Evolutionary conservation across 2,329 filamentous ascomycete genomes (phyloP), one percentile per base, ranked within the genome.

Genomic region (Ophiosphaerella narmari): DNA sequence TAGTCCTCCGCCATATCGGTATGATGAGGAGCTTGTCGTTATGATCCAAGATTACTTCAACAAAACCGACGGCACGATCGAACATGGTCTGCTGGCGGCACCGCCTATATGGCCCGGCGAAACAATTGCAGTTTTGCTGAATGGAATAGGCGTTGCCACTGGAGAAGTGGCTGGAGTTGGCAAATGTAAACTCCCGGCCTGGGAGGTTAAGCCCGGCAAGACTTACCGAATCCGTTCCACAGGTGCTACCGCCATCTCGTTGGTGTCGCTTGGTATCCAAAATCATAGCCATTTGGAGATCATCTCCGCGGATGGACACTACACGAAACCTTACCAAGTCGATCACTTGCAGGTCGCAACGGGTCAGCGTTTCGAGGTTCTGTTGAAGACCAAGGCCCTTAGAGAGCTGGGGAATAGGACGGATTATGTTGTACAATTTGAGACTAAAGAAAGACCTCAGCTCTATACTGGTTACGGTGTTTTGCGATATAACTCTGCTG

Each of bases 181-280:
- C 18, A 70, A 65, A 35, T 80, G 81, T 66, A 66, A 72, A 46
- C 73, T 81, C 2, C 75, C 78, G 4, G 73, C 84, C 3, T 81
- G 88, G 51, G 76, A 82, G 5, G 81, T 89, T 7, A 73, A 85
- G 33, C 82, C 85, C 0, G 80, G 75, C 9, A 84, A 79, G 63
- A 84, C 80, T 0, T 89, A 88, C 59, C 78, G 85, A 1, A 69
- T 88, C 44, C 78, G 86, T 8, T 82, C 85, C 60, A 79, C 88
- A 37, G 83, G 83, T 4, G 77, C 68, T 0, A 81, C 79, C 0
- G 81, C 81, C 0, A 71, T 87, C 14, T 84, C 82, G 0, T 76
- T 80, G 7, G 62, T 86, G 7, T 77, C 78, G 1, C 58, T 86
- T 3, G 83, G 74, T 0, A 79, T 88, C 35, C 82, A 86, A 52